A percentile compares a stretch with the other conserved stretches of the same genome.
Conservation (phyloP, 495 filamentous ascomycete genomes). For the Jackrogersella multiformis region DNA sequence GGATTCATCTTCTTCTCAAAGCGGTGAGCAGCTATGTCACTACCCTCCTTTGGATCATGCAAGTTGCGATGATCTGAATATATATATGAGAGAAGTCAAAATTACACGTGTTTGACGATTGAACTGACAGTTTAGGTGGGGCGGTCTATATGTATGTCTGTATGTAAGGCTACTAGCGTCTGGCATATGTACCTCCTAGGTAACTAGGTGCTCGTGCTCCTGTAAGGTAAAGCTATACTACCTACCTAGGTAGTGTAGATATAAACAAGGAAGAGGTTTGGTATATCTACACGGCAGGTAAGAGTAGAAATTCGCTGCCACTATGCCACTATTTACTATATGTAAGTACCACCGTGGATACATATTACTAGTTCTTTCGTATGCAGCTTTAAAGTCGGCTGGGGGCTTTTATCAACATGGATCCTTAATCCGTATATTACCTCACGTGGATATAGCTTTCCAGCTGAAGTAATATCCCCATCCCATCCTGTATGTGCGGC, state of each 20-base stretch:
- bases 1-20: background rate
- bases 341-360: background rate
- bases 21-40: background rate
- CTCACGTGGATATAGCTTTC: background rate
- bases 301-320: background rate
- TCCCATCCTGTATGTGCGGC: conserved; percentile 4
- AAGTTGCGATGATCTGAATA: conserved; percentile 6
- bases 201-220: too few species aligned
- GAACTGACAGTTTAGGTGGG: conserved; percentile 4
- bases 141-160: background rate
- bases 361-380: background rate
- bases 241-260: too few species aligned
- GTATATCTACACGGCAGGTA: too few species aligned
- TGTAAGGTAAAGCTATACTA: too few species aligned
- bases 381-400: conserved; percentile 3
- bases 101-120: conserved; percentile 6
- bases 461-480: background rate
- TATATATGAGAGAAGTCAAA: background rate
- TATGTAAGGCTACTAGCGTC: conserved; percentile 2
- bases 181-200: background rate
- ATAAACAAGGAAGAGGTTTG: too few species aligned
- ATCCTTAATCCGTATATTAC: background rate
- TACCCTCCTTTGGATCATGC: background rate
- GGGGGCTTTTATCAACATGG: background rate
- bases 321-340: background rate